A percentile compares a stretch with the other conserved stretches of the same genome.
These are phyloP conservation scores for Choiromyces venosus DNA, from an alignment of 495 filamentous ascomycete genomes.

Conservation along the genomic window DNA sequence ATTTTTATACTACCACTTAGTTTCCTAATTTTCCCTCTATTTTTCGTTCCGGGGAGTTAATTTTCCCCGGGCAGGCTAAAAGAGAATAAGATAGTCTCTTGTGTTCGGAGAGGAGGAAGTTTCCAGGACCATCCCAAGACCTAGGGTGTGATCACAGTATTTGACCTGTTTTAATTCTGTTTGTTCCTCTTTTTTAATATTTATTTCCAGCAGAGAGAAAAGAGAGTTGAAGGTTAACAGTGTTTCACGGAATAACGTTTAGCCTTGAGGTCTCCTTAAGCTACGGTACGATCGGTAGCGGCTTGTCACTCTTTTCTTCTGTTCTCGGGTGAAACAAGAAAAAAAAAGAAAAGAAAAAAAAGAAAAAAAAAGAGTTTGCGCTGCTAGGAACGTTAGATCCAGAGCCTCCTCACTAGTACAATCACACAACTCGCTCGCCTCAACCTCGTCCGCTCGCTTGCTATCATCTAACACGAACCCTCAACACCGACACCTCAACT, in stretches of 20 bases:
- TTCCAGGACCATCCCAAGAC: background rate
- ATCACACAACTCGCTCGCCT: slow-evolving; percentile 5
- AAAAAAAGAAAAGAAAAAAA: background rate
- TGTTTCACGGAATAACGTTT: background rate
- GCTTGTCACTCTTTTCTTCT: background rate
- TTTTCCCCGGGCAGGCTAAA: background rate
- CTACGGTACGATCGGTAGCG: background rate
- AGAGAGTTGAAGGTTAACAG: background rate
- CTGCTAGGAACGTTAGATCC: background rate
- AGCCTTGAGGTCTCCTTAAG: background rate
- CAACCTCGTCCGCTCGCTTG: background rate
- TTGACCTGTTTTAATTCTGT: background rate
- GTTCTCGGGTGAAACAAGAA: background rate
- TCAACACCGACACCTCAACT: background rate
- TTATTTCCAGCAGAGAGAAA: background rate
- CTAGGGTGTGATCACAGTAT: background rate
- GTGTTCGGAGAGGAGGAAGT: background rate
- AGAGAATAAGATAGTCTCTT: background rate
- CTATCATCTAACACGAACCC: background rate
- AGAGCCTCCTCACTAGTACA: background rate
- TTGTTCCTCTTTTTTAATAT: background rate
- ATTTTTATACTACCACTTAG: background rate
- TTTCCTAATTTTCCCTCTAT: background rate
- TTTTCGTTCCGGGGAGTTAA: background rate
- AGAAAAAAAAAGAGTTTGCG: background rate